phyloP scores from a whole-genome alignment of 352 stramenopile species.

The Halophytophthora polymorphica region DNA sequence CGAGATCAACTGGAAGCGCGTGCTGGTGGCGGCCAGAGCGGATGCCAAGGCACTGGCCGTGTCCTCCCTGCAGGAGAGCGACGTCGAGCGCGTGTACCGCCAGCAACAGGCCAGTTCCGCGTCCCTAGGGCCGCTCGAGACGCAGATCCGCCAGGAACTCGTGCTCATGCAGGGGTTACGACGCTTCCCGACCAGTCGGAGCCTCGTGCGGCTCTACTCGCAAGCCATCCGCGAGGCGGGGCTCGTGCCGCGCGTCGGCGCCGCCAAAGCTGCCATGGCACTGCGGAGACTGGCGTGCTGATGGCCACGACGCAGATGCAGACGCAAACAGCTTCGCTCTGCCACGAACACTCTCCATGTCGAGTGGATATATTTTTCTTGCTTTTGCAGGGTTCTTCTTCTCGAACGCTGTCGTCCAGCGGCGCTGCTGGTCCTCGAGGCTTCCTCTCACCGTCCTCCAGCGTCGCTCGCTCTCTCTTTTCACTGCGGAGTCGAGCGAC shows the following conservation, averaged over 20 bases:
- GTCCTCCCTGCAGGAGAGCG: constrained; percentile 21
- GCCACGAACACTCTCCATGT: no score
- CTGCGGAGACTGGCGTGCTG: constrained; percentile 18
- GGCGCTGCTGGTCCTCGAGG: no score
- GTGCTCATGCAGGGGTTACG: constrained; percentile 59
- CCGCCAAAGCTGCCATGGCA: constrained; percentile 11
- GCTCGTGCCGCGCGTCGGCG: constrained; percentile 19
- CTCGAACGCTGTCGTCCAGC: no score
- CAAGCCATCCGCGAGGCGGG: constrained; percentile 35
- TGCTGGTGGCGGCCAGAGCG: constrained; percentile 41
- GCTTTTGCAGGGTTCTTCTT: no score
- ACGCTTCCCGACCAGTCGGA: constrained; percentile 39
- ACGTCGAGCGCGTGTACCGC: constrained; percentile 37
- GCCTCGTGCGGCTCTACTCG: constrained; percentile 54
- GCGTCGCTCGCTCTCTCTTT: no score
- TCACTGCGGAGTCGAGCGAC: no score
- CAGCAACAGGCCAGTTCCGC: constrained; percentile 13
- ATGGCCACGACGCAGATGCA: not conserved
- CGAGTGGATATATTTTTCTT: no score
- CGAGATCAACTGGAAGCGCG: constrained; percentile 35
- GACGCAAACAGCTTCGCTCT: constrained; percentile 30
- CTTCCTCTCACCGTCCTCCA: no score
- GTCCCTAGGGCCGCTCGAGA: constrained; percentile 28
- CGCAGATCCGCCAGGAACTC: constrained; percentile 48
- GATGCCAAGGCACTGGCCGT: constrained; percentile 28